Evolutionary conservation across 176 grass and related monocot genomes (phyloP), one percentile per base, ranked within the genome.

Genomic region (Chloris gayana): DNA sequence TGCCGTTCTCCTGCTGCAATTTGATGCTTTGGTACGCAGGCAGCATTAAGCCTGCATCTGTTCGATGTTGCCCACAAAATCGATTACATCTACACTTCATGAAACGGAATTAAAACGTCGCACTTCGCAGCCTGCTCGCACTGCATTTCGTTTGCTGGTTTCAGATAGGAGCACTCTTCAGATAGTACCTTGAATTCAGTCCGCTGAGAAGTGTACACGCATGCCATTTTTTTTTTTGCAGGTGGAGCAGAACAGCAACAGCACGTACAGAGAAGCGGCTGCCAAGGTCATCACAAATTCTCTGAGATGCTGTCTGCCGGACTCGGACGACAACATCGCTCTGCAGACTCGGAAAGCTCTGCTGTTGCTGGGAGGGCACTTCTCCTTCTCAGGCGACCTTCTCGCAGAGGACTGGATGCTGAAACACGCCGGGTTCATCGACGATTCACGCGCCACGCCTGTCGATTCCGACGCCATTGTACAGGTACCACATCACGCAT

Each of bases 291-390:
- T 94, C 30, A 84, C 72, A 1, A 61, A 74, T 31, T 82, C 86
- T 42, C 72, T 91, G 2, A 77, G 82, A 29, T 49, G 53, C 63
- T 88, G 80, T 69, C 35, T 81, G 50, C 75, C 79, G 9, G 92
- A 94, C 2, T 79, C 79, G 9, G 92, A 94, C 2, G 64, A 79
- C 17, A 88, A 70, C 5, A 76, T 14, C 13, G 60, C 84, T 35
- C 37, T 80, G 1, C 75, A 66, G 73, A 78, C 80, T 25, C 42
- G 80, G 72, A 87, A 41, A 74, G 86, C 88, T 60, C 72, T 94
- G 31, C 92, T 91, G 30, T 9, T 94, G 77, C 9, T 91, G 68
- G 86, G 83, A n/a, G 88, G 92, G 6, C 63, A 82, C 8, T 91
- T 94, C 83, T 84, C 85, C 31, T 85, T 73, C 76, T 78, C 77